These are phyloP conservation scores for Petunia hybrid DNA, from an alignment of 305 asterid genomes.

Conservation along the genomic window DNA sequence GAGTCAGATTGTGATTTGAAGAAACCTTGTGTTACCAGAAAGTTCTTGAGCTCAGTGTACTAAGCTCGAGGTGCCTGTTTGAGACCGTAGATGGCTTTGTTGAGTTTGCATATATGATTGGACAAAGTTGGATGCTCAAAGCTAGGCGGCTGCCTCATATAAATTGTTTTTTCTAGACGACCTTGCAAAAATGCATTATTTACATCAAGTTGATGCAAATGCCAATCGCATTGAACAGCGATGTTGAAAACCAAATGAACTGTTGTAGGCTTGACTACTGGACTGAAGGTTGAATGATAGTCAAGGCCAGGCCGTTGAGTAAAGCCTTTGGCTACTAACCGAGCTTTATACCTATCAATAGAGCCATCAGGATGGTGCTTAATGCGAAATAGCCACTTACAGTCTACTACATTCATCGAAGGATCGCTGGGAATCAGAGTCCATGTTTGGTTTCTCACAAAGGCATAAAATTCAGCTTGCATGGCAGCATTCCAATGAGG, in stretches of 20 bases:
- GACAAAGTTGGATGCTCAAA: background rate
- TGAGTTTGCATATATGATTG: background rate
- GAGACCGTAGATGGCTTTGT: conserved; percentile 17
- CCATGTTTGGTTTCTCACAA: background rate
- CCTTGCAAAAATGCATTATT: background rate
- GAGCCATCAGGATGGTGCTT: background rate
- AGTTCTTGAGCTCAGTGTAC: background rate
- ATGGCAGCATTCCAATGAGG: background rate
- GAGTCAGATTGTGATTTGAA: background rate
- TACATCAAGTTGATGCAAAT: background rate
- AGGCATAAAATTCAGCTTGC: background rate
- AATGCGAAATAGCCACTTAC: background rate
- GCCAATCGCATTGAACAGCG: background rate
- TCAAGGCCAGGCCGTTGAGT: background rate
- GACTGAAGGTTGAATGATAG: background rate
- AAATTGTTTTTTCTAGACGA: background rate
- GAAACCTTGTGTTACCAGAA: background rate
- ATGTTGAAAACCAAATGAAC: background rate
- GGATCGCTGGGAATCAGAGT: background rate
- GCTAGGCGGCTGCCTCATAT: background rate
- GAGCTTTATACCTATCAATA: background rate
- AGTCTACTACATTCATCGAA: background rate
- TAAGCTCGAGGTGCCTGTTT: background rate
- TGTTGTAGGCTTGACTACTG: background rate
- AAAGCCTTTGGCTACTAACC: background rate